Percentiles rank a stretch among this genome's conserved stretches.
Conservation (phyloP, 208 protist species). For the Entamoeba moshkovskii region DNA sequence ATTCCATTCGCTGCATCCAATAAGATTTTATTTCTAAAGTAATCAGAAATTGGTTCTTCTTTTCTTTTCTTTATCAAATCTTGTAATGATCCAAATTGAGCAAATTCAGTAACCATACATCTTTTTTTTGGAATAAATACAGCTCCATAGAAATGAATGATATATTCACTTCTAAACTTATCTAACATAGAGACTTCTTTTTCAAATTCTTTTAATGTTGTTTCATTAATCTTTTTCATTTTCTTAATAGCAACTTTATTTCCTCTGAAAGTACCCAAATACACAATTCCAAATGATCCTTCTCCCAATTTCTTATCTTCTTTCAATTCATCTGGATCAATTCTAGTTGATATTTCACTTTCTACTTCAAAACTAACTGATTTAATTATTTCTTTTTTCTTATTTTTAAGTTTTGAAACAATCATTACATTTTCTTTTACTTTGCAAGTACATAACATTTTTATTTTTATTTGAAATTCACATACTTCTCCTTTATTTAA, state of each 20-base stretch:
- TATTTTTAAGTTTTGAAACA: neutral
- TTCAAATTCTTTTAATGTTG: neutral
- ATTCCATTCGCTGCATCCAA: neutral
- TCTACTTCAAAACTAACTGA: neutral
- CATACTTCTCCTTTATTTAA: neutral
- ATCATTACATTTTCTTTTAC: neutral
- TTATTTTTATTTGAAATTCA: neutral
- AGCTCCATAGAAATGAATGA: neutral
- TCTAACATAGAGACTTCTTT: neutral
- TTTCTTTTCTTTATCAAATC: neutral
- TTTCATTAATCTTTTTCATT: neutral
- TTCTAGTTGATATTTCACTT: neutral
- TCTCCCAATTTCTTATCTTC: neutral
- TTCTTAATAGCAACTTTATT: neutral
- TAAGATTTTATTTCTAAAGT: neutral
- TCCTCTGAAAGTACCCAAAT: neutral
- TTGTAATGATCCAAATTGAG: neutral
- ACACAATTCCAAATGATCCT: neutral
- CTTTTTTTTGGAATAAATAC: neutral
- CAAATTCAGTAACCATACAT: neutral
- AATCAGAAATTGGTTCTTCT: neutral
- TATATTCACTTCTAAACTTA: neutral
- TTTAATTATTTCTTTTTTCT: neutral
- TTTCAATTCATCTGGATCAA: neutral
- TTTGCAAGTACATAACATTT: neutral